phyloP scores from a whole-genome alignment of 805 yeast genomes.

The Cyberlindnera nakhonratchasimensis region DNA sequence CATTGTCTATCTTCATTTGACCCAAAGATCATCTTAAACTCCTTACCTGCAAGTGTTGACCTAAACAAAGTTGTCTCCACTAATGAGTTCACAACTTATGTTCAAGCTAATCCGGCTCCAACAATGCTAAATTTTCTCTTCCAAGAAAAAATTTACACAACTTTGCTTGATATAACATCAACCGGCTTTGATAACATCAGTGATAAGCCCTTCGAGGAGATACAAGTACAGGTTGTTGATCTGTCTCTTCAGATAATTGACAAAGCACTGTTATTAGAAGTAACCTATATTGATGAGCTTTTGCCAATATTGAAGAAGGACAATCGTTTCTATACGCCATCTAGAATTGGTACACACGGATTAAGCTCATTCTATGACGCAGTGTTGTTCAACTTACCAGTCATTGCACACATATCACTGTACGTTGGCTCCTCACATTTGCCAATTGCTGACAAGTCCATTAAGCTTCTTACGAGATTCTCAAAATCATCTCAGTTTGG shows the following conservation, averaged over 20 bases:
- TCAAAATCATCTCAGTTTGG: slow-evolving; percentile 47
- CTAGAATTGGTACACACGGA: slow-evolving; percentile 52
- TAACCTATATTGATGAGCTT: slow-evolving; percentile 52
- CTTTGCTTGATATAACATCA: slow-evolving; percentile 54
- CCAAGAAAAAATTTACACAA: slow-evolving; percentile 50
- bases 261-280: slow-evolving; percentile 50
- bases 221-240: slow-evolving; percentile 36
- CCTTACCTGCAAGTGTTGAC: slow-evolving; percentile 49
- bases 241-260: slow-evolving; percentile 44
- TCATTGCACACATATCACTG: slow-evolving; percentile 70
- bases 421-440: slow-evolving; percentile 60
- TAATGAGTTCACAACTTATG: slow-evolving; percentile 43
- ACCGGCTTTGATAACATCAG: slow-evolving; percentile 57
- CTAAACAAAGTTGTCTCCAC: slow-evolving; percentile 46
- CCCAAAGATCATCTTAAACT: slow-evolving; percentile 47
- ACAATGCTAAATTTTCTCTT: slow-evolving; percentile 60
- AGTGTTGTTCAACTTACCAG: slow-evolving; percentile 62
- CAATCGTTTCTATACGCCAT: slow-evolving; percentile 30
- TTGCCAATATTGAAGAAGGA: slow-evolving; percentile 46
- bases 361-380: slow-evolving; percentile 67
- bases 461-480: slow-evolving; percentile 50
- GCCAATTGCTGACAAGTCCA: slow-evolving; percentile 48
- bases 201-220: slow-evolving; percentile 35
- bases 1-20: slow-evolving; percentile 48
- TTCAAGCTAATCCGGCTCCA: slow-evolving; percentile 69